Conservation (phyloP, 2,329 filamentous ascomycete species). For the Fusarium brevicatenulatum region DNA sequence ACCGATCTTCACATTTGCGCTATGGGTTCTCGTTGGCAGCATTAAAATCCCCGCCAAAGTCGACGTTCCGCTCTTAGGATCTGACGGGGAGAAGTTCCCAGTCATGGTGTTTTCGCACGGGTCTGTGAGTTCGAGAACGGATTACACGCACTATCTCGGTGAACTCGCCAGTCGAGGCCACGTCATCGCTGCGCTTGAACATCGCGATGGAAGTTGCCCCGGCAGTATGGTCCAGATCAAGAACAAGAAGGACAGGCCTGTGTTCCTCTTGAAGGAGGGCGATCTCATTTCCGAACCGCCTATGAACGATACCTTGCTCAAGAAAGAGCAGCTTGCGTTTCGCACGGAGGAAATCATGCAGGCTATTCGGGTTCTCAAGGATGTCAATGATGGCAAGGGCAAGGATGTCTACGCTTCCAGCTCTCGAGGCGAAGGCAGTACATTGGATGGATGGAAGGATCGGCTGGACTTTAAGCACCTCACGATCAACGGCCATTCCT, state of each 20-base stretch:
- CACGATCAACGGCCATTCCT: constrained; percentile 71
- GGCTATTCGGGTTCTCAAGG: constrained; percentile 53
- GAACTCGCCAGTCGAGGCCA: constrained; percentile 61
- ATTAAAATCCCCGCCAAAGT: constrained; percentile 60
- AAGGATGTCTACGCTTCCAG: constrained; percentile 52
- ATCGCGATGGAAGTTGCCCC: constrained; percentile 63
- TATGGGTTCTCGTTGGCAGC: constrained; percentile 55
- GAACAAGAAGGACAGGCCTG: constrained; percentile 43
- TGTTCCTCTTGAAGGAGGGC: constrained; percentile 50
- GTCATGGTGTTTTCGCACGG: constrained; percentile 64
- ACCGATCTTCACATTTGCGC: constrained; percentile 54
- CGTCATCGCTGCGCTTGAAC: constrained; percentile 61
- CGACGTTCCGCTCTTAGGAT: constrained; percentile 54
- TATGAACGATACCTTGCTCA: constrained; percentile 53
- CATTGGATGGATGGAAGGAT: constrained; percentile 60
- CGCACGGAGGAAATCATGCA: constrained; percentile 62
- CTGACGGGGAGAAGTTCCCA: constrained; percentile 48
- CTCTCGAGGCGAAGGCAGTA: constrained; percentile 57
- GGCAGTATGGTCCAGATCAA: constrained; percentile 53
- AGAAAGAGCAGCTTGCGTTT: constrained; percentile 59
- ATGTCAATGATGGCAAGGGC: constrained; percentile 55
- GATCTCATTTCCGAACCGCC: constrained; percentile 48
- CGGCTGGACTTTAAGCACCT: constrained; percentile 65
- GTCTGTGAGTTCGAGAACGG: constrained; percentile 60
- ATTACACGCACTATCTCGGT: constrained; percentile 63